These are phyloP conservation scores for Carex cristatella DNA, from an alignment of 176 grass and related monocot genomes.

Conservation along the genomic window DNA sequence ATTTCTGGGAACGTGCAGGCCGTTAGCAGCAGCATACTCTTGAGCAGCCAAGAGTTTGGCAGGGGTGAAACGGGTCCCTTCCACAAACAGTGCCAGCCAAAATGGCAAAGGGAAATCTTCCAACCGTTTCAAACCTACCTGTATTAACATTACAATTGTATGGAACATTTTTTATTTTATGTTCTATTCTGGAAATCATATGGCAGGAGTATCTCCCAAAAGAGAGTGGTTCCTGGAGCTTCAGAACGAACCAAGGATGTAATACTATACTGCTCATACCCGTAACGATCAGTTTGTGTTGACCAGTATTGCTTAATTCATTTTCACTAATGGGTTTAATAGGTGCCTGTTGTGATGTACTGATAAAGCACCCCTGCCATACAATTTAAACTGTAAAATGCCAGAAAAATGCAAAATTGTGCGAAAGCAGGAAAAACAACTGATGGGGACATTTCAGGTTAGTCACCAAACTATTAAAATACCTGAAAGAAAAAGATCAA, in stretches of 20 bases:
- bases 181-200: background rate
- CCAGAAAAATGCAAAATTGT: background rate
- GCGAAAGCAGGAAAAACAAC: background rate
- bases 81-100: conserved; percentile 90
- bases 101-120: conserved; percentile 87
- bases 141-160: conserved; percentile 6
- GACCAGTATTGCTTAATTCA: background rate
- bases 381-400: background rate
- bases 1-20: conserved; percentile 36
- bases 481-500: background rate
- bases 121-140: conserved; percentile 75
- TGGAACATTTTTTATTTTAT: background rate
- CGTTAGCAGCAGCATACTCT: conserved; percentile 41
- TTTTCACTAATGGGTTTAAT: background rate
- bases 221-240: background rate
- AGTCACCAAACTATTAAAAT: background rate
- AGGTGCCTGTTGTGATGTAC: background rate
- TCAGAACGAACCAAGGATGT: background rate
- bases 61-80: conserved; percentile 64
- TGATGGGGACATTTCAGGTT: background rate
- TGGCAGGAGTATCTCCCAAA: background rate
- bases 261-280: background rate
- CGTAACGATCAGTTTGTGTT: background rate
- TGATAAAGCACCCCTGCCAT: background rate
- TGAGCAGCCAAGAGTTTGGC: conserved; percentile 42